phyloP scores from a whole-genome alignment of 768 basidiomycete genomes.

The Coprinopsis cinerea region DNA sequence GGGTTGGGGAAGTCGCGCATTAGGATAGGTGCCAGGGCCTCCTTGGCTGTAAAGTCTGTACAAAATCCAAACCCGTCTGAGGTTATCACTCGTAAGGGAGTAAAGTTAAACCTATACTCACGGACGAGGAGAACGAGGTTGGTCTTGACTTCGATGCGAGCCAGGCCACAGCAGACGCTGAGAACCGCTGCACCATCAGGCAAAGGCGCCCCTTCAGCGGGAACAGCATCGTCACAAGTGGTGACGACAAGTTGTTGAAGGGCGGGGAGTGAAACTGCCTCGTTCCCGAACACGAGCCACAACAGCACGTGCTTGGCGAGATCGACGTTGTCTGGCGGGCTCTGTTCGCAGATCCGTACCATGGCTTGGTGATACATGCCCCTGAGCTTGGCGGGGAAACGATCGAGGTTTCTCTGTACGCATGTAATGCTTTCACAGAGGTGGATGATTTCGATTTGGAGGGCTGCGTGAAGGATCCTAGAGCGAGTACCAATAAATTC shows the following conservation, averaged over 20 bases:
- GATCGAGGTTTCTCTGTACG: not conserved
- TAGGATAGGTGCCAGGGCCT: too few relatives aligned
- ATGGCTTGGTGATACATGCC: not conserved
- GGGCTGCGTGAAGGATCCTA: conserved; percentile 5
- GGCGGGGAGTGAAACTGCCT: not conserved
- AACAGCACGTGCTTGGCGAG: conserved; percentile 1
- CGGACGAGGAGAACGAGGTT: not conserved
- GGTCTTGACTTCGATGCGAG: not conserved
- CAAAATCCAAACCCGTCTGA: too few relatives aligned
- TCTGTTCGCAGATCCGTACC: not conserved
- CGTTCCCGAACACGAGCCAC: not conserved
- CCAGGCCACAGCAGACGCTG: conserved; percentile 5
- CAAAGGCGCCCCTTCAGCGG: not conserved
- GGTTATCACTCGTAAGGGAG: too few relatives aligned
- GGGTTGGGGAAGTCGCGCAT: too few relatives aligned
- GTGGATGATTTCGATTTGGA: not conserved
- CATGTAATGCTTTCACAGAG: not conserved
- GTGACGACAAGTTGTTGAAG: not conserved
- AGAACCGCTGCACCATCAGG: too few relatives aligned
- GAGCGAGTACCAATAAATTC: not conserved
- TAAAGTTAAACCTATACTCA: too few relatives aligned
- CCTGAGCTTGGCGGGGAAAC: not conserved
- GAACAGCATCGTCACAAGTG: not conserved
- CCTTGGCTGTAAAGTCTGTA: too few relatives aligned
- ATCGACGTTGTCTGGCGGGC: not conserved